These are phyloP conservation scores for Niveomyces coronatus DNA, from an alignment of 2,329 filamentous ascomycete species.

Conservation along the genomic window DNA sequence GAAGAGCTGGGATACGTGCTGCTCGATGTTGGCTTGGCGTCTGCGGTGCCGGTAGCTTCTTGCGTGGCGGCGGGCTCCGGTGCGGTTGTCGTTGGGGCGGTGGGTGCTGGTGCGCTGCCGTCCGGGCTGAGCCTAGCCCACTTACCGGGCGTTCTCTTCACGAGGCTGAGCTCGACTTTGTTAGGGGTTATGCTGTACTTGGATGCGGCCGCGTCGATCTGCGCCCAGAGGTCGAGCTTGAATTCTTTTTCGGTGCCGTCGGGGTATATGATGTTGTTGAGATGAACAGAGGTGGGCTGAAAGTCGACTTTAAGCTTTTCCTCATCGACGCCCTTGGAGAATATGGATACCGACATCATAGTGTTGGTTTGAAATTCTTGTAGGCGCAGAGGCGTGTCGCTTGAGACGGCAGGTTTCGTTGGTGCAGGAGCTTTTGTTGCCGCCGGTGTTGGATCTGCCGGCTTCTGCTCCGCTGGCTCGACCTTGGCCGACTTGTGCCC, in stretches of 20 bases:
- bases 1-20: conserved; percentile 82
- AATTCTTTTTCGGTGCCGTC: conserved; percentile 50
- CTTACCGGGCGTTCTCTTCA: conserved; percentile 57
- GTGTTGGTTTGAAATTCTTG: conserved; percentile 27
- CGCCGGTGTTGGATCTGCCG: neutral
- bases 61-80: neutral
- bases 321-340: conserved; percentile 32
- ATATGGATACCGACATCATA: conserved; percentile 29
- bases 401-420: conserved; percentile 11
- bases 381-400: conserved; percentile 17
- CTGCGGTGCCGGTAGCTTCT: neutral
- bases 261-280: conserved; percentile 24
- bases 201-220: conserved; percentile 51
- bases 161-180: conserved; percentile 69
- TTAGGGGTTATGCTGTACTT: conserved; percentile 58
- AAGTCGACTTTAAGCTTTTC: conserved; percentile 30
- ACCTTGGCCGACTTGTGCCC: too few relatives aligned
- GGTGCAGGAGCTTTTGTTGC: conserved; percentile 1
- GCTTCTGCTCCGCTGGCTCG: conserved; percentile 13
- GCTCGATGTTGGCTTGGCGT: conserved; percentile 8
- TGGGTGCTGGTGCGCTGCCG: neutral
- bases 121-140: conserved; percentile 40
- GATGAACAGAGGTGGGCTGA: conserved; percentile 15
- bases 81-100: conserved; percentile 6
- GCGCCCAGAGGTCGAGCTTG: conserved; percentile 52